Evolutionary conservation across 78 protist species (phyloP), one percentile per base, ranked within the genome.

Genomic region (Dictyostelium firmibasis): DNA sequence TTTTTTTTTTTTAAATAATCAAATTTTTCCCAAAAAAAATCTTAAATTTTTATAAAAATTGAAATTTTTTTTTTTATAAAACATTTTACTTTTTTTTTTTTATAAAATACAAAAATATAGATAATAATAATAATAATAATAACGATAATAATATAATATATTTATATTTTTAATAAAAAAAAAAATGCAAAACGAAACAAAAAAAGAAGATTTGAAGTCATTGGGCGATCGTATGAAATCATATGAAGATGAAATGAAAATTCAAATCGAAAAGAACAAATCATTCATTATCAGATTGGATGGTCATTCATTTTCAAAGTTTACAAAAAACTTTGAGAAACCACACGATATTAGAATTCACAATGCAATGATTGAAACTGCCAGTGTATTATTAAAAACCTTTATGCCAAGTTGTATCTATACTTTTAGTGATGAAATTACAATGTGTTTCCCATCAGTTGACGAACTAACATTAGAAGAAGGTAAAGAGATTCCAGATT

Each of bases 301-400:
- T 84, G 97, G 97, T 8, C 97, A 94, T 44, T 81, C 94, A 7
- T 94, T 94, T 23, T 76, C 87, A 50, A 94, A 94, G 25, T 94
- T 94, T 74, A 86, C 92, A 13, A 79, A 81, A 11, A 47, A 16
- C 0, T 94, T 94, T 60, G 31, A 7, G 0, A 94, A 87, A 60
- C 97, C 97, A 53, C 88, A 81, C 53, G 97, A 94, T 82, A 75
- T 81, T 16, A 67, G 97, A 64, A 83, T 93, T 57, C 96, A 93
- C 29, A 85, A 94, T 83, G 97, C 97, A 81, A 94, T 94, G 97
- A 25, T 87, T 14, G 83, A 94, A 53, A 82, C 94, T n/a, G 83
- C 97, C 16, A 53, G 11, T 4, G 84, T 10, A 1, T 62, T 94
- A 53, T n/a, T 87, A 31, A 85, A 75, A n/a, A 62, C 74, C 14